Base-by-base conservation (phyloP, 345 rosid species). In the Pistacia atlantica region DNA sequence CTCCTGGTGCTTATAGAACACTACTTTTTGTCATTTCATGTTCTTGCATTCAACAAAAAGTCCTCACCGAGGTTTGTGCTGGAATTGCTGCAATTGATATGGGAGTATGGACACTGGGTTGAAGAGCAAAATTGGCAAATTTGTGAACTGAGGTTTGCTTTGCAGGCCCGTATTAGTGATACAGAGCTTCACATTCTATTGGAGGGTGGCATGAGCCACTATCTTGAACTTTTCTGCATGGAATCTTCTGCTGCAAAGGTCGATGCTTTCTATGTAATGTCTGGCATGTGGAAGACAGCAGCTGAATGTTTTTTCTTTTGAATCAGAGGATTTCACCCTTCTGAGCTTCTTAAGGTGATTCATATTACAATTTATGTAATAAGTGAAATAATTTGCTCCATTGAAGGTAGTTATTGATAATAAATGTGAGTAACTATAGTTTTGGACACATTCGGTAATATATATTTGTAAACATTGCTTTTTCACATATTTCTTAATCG, bases 321-420 rank as follows among this genome's bases (percentile, higher is more conserved):
- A 98, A 90, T 95, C 1, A 98, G 98, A 28, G 99, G 99, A 51
- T 95, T 90, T 80, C 90, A 92, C 73, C 97, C 99, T 58, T 93
- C 99, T 0, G 97, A 93, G 74, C 95, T 95, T 76, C 93, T 95
- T 72, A 37, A 93, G 99, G 99, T 95, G 77, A 80, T 69, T 22
- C 57, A 18, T 67, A 5, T 14, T 69, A 54, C 28, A 13, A 38
- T 57, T 54, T n/a, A 17, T 28, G 62, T 59, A 12, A 48, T 75
- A 20, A 63, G 10, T 49, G 68, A 72, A 57, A n/a, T 35, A n/a
- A 35, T 18, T 13, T 70, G 37, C 16, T 3, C 42, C 16, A 37
- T 37, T 37, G 42, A 37, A 69, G 17, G 48, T 46, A 33, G 55
- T 49, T 48, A 37, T 37, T 3, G 4, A 37, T 37, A 37, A 37